A percentile compares a stretch with the other conserved stretches of the same genome.
Evolutionary conservation across 768 basidiomycete species (phyloP).

Genomic region (Pholiota microspora): DNA sequence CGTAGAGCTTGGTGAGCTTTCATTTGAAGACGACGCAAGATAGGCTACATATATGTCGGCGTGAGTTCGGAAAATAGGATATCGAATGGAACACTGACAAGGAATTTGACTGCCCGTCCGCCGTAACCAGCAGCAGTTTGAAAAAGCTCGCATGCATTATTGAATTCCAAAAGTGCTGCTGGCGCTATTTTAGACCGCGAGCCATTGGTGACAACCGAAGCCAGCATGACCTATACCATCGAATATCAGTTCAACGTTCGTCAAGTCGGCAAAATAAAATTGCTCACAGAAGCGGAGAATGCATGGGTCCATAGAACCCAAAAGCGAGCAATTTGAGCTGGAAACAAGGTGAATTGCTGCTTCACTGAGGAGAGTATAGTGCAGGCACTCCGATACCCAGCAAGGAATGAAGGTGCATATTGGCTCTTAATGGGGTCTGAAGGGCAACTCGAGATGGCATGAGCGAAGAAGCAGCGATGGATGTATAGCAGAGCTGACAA

Average conservation of each 20-base stretch:
- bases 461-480: constrained; percentile 75
- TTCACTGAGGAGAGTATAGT: constrained; percentile 50
- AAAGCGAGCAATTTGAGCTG: constrained; percentile 58
- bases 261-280: constrained; percentile 1
- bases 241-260: constrained; percentile 4
- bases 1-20: constrained; percentile 59
- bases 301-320: constrained; percentile 76
- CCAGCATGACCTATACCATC: constrained; percentile 60
- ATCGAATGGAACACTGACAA: constrained; percentile 38
- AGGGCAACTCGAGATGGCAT: constrained; percentile 64
- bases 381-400: constrained; percentile 66
- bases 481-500: constrained; percentile 64
- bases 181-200: constrained; percentile 66
- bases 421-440: constrained; percentile 66
- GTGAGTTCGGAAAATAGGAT: not conserved
- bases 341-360: constrained; percentile 48
- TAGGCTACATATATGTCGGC: constrained; percentile 45
- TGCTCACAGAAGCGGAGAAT: constrained; percentile 60
- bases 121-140: constrained; percentile 59
- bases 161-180: constrained; percentile 67
- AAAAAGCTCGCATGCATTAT: constrained; percentile 62
- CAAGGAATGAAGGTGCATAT: constrained; percentile 65
- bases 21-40: constrained; percentile 54
- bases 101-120: constrained; percentile 68
- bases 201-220: constrained; percentile 73